Evolutionary conservation across 257 asterid genomes (phyloP).

Genomic region (Rauvolfia tetraphylla): DNA sequence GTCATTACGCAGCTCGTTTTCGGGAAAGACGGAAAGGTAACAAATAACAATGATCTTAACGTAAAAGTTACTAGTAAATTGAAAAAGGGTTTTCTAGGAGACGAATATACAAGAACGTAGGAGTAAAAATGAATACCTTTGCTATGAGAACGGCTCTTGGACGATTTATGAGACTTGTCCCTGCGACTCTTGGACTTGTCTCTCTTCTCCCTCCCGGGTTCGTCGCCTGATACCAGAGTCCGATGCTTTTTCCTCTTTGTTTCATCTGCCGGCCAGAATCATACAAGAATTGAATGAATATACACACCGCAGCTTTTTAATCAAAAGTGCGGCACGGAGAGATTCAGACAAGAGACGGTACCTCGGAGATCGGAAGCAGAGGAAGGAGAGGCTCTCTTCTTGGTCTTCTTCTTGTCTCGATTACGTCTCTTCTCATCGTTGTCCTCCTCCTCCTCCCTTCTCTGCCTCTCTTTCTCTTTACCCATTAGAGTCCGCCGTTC

Average conservation of each 20-base stretch:
- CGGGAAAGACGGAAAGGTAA: background rate
- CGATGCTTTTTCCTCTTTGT: background rate
- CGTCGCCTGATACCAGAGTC: background rate
- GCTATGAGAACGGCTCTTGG: constrained; percentile 8
- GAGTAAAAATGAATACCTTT: constrained; percentile 10
- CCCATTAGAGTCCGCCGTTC: background rate
- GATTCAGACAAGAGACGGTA: background rate
- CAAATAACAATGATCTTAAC: background rate
- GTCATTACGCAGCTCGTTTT: background rate
- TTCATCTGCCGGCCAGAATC: constrained; percentile 12
- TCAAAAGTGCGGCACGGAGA: background rate
- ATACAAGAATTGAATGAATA: background rate
- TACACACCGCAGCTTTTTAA: background rate
- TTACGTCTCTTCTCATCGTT: background rate
- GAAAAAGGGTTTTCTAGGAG: background rate
- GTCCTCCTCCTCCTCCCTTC: background rate
- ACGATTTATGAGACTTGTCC: constrained; percentile 14
- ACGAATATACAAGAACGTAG: background rate
- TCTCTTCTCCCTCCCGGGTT: constrained; percentile 7
- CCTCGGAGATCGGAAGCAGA: constrained; percentile 12
- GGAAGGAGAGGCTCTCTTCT: constrained; percentile 4
- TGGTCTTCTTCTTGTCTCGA: constrained; percentile 10
- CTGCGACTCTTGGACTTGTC: constrained; percentile 16
- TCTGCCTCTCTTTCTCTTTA: constrained; percentile 6
- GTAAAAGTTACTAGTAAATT: background rate